Base-by-base conservation (phyloP, 1,139 yeast species). In the Torulaspora globosa region DNA sequence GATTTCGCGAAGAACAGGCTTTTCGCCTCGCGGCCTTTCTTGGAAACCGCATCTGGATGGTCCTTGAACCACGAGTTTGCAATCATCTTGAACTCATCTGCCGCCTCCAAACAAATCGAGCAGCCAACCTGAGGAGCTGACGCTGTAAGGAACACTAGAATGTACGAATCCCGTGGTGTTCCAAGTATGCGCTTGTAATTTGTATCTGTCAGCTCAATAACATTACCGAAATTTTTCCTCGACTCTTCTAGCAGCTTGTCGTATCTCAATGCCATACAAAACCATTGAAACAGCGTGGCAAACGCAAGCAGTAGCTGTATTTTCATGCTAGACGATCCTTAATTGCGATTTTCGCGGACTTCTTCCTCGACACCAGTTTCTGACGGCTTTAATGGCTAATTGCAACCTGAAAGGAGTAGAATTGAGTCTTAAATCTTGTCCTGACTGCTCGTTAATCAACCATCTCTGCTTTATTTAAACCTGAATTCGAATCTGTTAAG, bases 91-190 rank as follows among this genome's bases (percentile, higher is more conserved):
- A 68, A 87, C 41, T 77, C 79, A 1, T 97, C 95, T 31, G 76
- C 79, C 57, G 86, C 75, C 41, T 82, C 80, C 21, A 70, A 59
- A 73, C 99, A 92, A 50, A 87, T 72, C 1, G 73, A 72, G 69
- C 98, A 92, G 29, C 87, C 87, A 62, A 88, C 76, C 55, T 79
- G 80, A 0, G 87, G 72, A 31, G 81, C 75, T 14, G 82, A 77
- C 2, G 97, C 89, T 0, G 97, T 85, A 55, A 92, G 69, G 45
- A 84, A 72, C 21, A 86, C 74, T 15, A 86, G 59, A 40, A 84
- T 77, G 64, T 79, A 82, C 58, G 88, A 89, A 33, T 53, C 48
- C 58, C 92, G 75, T 21, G 82, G 82, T 1, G 90, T 89, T 26
- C 71, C 70, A 49, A 89, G 72, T 26, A 84, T 65, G 31, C 70